Evolutionary conservation across 2,329 filamentous ascomycete species (phyloP), one percentile per base, ranked within the genome.

Genomic region (Monilinia fructicola): DNA sequence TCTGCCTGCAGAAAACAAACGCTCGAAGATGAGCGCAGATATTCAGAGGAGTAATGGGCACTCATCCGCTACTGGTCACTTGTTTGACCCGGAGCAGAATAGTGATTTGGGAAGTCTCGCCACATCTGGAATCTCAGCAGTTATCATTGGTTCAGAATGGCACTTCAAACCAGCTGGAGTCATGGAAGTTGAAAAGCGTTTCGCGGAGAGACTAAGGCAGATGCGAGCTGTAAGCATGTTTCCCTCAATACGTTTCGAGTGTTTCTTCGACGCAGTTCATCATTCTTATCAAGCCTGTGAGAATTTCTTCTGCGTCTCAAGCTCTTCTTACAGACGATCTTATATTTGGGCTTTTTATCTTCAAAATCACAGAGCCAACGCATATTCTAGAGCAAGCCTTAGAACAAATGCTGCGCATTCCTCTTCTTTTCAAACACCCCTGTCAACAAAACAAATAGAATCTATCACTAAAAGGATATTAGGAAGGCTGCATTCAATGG

Each of bases 121-220:
- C 10, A 66, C 38, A 21, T 31, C 12, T 64, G 26, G 44, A 7
- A 50, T 54, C 5, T 42, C 40, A 23, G 3, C 46, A 35, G 44
- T 69, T 26, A 38, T 67, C 31, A 70, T 73, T 67, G 67, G 67
- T 6, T 67, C 56, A n/a, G 69, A 72, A 59, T 73, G 69, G 69
- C 63, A 69, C 46, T 74, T 73, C 53, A 69, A 69, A 16, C 70
- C 69, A n/a, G 65, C 68, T 3, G 73, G 70, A 28, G 65, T 74
- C 4, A 55, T 62, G 26, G 48, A 64, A 14, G 69, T 73, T 31
- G 65, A 66, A 60, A 67, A 67, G 40, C 69, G 67, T 62, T 72
- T 73, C 52, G 58, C 58, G 1, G 44, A 61, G 14, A 61, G 50
- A 26, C 46, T 46, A 38, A 44, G 50, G 5, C 58, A 46, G 6